phyloP scores from a whole-genome alignment of 768 basidiomycete genomes.

The Collybiopsis luxurians region DNA sequence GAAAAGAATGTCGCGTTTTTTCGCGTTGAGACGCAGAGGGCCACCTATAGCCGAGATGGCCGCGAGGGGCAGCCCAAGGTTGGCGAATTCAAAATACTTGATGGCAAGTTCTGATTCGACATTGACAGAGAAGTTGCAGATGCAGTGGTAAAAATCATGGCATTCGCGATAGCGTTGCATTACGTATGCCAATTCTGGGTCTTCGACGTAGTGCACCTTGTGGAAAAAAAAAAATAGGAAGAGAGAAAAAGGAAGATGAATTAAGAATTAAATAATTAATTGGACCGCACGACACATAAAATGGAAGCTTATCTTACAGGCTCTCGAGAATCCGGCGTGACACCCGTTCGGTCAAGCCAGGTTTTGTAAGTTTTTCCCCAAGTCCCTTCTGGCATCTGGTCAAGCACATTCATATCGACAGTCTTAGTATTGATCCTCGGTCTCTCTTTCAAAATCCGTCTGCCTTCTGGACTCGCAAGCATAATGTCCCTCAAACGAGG shows the following conservation, averaged over 20 bases:
- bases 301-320: constrained; percentile 47
- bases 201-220: constrained; percentile 91
- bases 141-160: constrained; percentile 96
- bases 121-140: constrained; percentile 84
- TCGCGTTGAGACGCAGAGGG: constrained; percentile 64
- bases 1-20: constrained; percentile 57
- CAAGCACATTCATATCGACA: constrained; percentile 68
- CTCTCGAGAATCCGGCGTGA: constrained; percentile 92
- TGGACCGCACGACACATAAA: too few relatives aligned
- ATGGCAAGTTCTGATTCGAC: constrained; percentile 91
- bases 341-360: constrained; percentile 86
- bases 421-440: constrained; percentile 79
- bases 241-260: too few relatives aligned
- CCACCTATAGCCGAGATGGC: constrained; percentile 78
- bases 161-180: constrained; percentile 98
- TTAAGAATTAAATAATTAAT: background rate
- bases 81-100: constrained; percentile 93
- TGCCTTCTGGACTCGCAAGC: constrained; percentile 78
- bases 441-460: constrained; percentile 77
- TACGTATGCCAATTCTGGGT: constrained; percentile 95
- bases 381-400: constrained; percentile 69
- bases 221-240: background rate
- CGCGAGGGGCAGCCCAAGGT: constrained; percentile 88
- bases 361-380: constrained; percentile 85
- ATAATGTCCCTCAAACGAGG: constrained; percentile 74